A percentile compares a stretch with the other conserved stretches of the same genome.
Conservation (phyloP, 2,329 filamentous ascomycete genomes). For the Pseudogymnoascus sp. region DNA sequence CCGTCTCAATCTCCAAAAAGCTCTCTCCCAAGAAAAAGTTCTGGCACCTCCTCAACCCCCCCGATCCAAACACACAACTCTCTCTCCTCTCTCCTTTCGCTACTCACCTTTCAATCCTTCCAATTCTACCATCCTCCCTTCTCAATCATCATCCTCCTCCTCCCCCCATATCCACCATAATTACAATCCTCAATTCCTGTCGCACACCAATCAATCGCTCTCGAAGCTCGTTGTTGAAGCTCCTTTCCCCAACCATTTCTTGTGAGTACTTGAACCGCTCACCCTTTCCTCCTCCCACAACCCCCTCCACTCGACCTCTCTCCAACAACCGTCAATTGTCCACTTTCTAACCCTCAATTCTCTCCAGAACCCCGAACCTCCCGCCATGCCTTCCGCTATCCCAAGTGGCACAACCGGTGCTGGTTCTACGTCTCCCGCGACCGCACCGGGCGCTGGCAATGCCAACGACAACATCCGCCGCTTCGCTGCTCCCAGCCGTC, state of each 20-base stretch:
- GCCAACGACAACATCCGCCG: conserved; percentile 99
- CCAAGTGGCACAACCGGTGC: conserved; percentile 39
- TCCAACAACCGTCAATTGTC: not conserved
- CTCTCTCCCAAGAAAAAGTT: not conserved
- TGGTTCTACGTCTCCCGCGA: conserved; percentile 41
- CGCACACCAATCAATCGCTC: not conserved
- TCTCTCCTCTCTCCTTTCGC: not conserved
- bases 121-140: not conserved
- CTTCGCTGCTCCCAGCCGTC: conserved; percentile 86
- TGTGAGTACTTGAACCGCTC: not conserved
- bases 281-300: not conserved
- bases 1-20: not conserved
- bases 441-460: conserved; percentile 30
- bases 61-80: not conserved
- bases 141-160: not conserved
- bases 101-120: not conserved
- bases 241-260: conserved; percentile 5
- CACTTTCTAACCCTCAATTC: conserved; percentile 11
- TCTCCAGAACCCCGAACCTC: conserved; percentile 12
- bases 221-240: conserved; percentile 2
- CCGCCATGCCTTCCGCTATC: conserved; percentile 30
- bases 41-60: not conserved
- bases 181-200: conserved; percentile 2
- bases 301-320: not conserved
- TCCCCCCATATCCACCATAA: not conserved